Percentiles rank a stretch among this genome's conserved stretches.
Conservation (phyloP, 1,284 basidiomycete genomes). For the Cutaneotrichosporon mucoides region DNA sequence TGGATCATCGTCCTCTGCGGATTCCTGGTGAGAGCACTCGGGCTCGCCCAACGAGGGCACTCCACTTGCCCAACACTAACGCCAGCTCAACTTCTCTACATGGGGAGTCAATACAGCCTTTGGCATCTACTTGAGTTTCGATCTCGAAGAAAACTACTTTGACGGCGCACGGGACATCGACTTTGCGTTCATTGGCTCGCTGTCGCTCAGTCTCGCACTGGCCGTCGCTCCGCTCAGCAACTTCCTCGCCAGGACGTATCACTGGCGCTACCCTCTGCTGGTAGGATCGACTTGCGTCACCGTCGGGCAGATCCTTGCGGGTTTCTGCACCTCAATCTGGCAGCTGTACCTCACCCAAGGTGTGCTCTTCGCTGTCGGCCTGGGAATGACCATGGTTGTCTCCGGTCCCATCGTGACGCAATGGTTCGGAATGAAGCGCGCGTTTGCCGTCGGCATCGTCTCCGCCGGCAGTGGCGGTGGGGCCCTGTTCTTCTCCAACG, state of each 20-base stretch:
- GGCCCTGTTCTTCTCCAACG: constrained; percentile 42
- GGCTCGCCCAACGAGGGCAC: neutral
- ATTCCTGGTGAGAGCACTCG: constrained; percentile 7
- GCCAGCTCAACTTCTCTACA: constrained; percentile 20
- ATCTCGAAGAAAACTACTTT: constrained; percentile 47
- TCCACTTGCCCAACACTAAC: no score
- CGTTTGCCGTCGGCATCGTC: constrained; percentile 28
- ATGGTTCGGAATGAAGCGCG: constrained; percentile 20
- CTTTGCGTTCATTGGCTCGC: constrained; percentile 18
- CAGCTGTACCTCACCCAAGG: constrained; percentile 38
- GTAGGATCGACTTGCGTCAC: constrained; percentile 24
- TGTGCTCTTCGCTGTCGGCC: constrained; percentile 37
- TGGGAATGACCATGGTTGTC: constrained; percentile 24
- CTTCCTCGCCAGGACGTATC: constrained; percentile 14
- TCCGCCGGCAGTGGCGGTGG: constrained; percentile 44
- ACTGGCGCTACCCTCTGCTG: constrained; percentile 14
- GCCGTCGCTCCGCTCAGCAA: constrained; percentile 16
- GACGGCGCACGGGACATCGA: constrained; percentile 39
- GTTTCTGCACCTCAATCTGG: constrained; percentile 26
- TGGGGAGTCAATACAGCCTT: constrained; percentile 51
- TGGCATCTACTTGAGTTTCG: constrained; percentile 50
- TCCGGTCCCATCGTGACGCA: constrained; percentile 16
- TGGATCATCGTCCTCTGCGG: constrained; percentile 45
- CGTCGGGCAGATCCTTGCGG: constrained; percentile 36
- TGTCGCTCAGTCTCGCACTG: constrained; percentile 14